Conservation (phyloP, 169 alveolate genomes). For the Eimeria mitis region DNA sequence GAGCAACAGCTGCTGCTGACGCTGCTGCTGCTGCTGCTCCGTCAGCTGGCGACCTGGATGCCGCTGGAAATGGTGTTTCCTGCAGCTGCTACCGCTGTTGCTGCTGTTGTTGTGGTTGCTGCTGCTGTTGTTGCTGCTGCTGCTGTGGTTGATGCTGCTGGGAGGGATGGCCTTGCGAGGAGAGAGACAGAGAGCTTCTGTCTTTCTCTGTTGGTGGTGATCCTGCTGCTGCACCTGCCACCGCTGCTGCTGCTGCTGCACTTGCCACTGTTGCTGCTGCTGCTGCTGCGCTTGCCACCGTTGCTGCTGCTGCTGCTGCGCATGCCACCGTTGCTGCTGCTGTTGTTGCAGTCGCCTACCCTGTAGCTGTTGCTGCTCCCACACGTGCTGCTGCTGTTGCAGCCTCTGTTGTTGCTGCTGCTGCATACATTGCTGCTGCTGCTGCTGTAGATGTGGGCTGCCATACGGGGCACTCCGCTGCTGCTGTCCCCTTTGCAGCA, state of each 20-base stretch:
- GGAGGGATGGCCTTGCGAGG: too few relatives aligned
- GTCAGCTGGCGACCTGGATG: background rate
- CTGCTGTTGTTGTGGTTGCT: constrained; percentile 20
- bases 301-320: constrained; percentile 39
- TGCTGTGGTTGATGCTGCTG: background rate
- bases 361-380: background rate
- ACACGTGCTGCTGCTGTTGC: background rate
- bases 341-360: background rate
- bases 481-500: too few relatives aligned
- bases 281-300: background rate
- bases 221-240: too few relatives aligned
- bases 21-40: constrained; percentile 65
- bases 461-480: too few relatives aligned
- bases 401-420: constrained; percentile 9
- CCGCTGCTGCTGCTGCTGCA: too few relatives aligned
- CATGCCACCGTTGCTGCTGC: constrained; percentile 41
- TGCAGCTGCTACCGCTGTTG: constrained; percentile 22
- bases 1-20: constrained; percentile 27
- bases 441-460: background rate
- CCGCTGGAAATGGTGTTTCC: background rate
- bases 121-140: constrained; percentile 18
- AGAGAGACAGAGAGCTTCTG: background rate
- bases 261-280: too few relatives aligned
- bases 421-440: background rate
- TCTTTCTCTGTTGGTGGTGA: background rate